phyloP scores from a whole-genome alignment of 768 basidiomycete genomes.

The Mycena rebaudengoi region DNA sequence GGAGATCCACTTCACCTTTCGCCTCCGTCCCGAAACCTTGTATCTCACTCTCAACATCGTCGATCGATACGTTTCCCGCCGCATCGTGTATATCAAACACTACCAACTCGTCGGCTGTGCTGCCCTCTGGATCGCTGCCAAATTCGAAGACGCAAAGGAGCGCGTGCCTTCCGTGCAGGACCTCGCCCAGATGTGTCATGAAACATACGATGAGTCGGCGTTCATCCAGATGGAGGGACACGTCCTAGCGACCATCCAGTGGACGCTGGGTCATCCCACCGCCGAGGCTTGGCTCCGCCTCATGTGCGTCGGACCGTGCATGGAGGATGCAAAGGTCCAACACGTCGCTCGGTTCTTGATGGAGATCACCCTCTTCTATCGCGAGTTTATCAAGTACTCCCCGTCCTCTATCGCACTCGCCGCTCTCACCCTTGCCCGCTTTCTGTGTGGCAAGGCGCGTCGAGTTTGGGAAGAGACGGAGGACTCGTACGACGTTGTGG shows the following conservation, averaged over 20 bases:
- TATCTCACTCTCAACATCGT: slow-evolving; percentile 99
- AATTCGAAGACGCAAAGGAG: slow-evolving; percentile 99
- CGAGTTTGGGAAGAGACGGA: slow-evolving; percentile 86
- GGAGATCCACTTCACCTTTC: slow-evolving; percentile 97
- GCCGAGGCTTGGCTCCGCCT: slow-evolving; percentile 97
- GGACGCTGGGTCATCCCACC: slow-evolving; percentile 96
- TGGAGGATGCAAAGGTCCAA: slow-evolving; percentile 91
- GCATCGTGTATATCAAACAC: slow-evolving; percentile 98
- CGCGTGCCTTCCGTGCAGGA: slow-evolving; percentile 96
- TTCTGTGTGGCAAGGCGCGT: slow-evolving; percentile 83
- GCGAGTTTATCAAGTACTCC: slow-evolving; percentile 89
- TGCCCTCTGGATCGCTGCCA: slow-evolving; percentile 98
- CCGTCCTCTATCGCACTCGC: slow-evolving; percentile 92
- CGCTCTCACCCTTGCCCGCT: slow-evolving; percentile 87
- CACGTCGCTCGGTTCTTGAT: slow-evolving; percentile 97
- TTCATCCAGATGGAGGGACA: slow-evolving; percentile 99
- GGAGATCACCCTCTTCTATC: slow-evolving; percentile 98
- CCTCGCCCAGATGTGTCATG: slow-evolving; percentile 93
- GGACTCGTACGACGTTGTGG: slow-evolving; percentile 84
- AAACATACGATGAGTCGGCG: slow-evolving; percentile 96
- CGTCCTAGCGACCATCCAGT: slow-evolving; percentile 94
- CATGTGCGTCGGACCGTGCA: slow-evolving; percentile 74
- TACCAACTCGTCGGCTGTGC: slow-evolving; percentile 99
- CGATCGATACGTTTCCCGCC: slow-evolving; percentile 98
- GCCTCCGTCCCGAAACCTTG: slow-evolving; percentile 96